Base-by-base conservation (phyloP, 805 yeast genomes). In the Torulaspora microellipsoides region DNA sequence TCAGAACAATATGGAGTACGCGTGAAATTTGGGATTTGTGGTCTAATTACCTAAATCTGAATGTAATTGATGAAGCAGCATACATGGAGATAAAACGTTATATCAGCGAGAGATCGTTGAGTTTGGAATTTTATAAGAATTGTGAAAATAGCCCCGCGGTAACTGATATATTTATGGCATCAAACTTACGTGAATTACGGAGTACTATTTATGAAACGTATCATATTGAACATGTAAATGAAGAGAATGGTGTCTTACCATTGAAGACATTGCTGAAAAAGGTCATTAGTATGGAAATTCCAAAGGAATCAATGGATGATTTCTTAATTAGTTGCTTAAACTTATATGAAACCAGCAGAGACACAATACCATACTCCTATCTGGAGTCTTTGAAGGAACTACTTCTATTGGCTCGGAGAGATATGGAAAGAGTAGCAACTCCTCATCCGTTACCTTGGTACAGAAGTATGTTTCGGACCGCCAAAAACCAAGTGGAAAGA, bases 11-110 rank as follows among this genome's bases (percentile, higher is more conserved):
- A 8, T 48, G 58, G 53, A 47, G 51, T 12, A 54, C 56, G 1
- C 38, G 48, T 6, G 65, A 59, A 13, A 52, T 63, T 8, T 49
- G 54, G 51, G 56, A 50, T 15, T 42, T 54, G 35, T 62, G 65
- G 66, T 41, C 47, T n/a, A 59, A 53, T 10, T 55, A 42, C 37
- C 40, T 53, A 14, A 46, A 48, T 15, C 34, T 45, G 15, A 40
- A 48, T 35, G 48, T 28, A 2, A 38, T 54, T 30, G 43, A 43
- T 33, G 47, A 43, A 11, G 38, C 31, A 8, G 44, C 38, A 3
- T 45, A 43, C 15, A 15, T 14, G 20, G 27, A 45, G 15, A 43
- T 53, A n/a, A 46, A 43, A 29, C 32, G 36, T 15, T 48, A 43
- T 35, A 34, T 49, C 27, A 20, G 38, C 15, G 31, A 44, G 10